phyloP scores from a whole-genome alignment of 768 basidiomycete genomes.

The Leccinellum rugosiceps region DNA sequence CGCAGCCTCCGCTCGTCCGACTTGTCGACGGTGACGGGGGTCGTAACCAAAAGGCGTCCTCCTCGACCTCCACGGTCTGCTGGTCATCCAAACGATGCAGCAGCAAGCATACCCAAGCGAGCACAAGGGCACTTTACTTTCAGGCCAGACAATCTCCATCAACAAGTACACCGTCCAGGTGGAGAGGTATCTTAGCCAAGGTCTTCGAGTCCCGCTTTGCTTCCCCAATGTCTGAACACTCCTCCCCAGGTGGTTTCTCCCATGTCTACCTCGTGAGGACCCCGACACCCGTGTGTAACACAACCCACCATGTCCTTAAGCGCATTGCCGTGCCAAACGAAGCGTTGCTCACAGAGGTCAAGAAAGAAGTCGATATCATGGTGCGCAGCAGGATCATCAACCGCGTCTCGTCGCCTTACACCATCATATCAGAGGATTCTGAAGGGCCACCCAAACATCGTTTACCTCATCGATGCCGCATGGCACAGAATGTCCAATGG shows the following conservation, averaged over 20 bases:
- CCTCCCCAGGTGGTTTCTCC: slow-evolving; percentile 83
- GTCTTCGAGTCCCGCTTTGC: slow-evolving; percentile 36
- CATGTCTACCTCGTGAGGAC: slow-evolving; percentile 96
- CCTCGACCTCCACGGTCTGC: not conserved
- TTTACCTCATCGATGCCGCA: slow-evolving; percentile 93
- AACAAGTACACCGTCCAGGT: slow-evolving; percentile 90
- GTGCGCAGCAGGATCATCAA: slow-evolving; percentile 42
- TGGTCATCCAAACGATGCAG: slow-evolving; percentile 25
- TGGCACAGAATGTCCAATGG: slow-evolving; percentile 84
- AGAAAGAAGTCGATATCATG: slow-evolving; percentile 99
- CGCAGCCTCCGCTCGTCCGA: not conserved
- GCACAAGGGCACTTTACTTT: slow-evolving; percentile 66
- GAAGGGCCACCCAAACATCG: slow-evolving; percentile 92
- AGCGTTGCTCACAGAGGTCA: slow-evolving; percentile 85
- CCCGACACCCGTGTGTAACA: slow-evolving; percentile 80
- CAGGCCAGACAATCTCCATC: slow-evolving; percentile 86
- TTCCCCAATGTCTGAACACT: slow-evolving; percentile 10
- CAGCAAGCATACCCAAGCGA: slow-evolving; percentile 41
- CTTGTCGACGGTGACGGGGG: not conserved
- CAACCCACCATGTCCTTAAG: slow-evolving; percentile 95
- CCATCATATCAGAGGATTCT: slow-evolving; percentile 65
- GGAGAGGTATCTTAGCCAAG: slow-evolving; percentile 94
- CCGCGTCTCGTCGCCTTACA: slow-evolving; percentile 26
- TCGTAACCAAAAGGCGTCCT: not conserved
- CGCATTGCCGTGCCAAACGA: slow-evolving; percentile 92